phyloP scores from a whole-genome alignment of 2,329 filamentous ascomycete genomes.

The Trichoderma sp. region DNA sequence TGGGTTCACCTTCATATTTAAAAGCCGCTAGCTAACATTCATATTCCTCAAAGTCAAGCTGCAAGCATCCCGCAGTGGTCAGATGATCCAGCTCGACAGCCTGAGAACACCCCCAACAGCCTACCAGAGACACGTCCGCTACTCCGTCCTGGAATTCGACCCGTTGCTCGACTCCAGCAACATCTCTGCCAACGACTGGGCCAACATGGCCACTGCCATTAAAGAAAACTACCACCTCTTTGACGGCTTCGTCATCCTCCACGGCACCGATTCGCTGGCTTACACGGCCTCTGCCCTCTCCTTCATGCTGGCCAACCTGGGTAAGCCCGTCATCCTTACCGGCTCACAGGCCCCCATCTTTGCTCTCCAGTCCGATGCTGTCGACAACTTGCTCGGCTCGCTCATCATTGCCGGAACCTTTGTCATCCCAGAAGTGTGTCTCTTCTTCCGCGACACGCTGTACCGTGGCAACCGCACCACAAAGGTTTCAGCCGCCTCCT shows the following conservation, averaged over 20 bases:
- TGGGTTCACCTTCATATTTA: not conserved
- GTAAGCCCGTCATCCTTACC: slow-evolving; percentile 87
- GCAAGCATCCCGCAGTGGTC: slow-evolving; percentile 50
- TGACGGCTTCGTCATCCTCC: slow-evolving; percentile 86
- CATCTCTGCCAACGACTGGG: slow-evolving; percentile 83
- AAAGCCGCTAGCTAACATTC: not conserved
- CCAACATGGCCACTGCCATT: slow-evolving; percentile 76
- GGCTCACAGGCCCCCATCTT: slow-evolving; percentile 84
- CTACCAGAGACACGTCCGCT: slow-evolving; percentile 78
- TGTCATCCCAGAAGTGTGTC: slow-evolving; percentile 86
- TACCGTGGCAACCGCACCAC: slow-evolving; percentile 86
- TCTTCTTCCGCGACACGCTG: slow-evolving; percentile 90
- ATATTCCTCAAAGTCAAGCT: slow-evolving; percentile 41
- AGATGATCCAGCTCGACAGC: slow-evolving; percentile 57
- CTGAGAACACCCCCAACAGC: slow-evolving; percentile 77
- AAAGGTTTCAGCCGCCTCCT: slow-evolving; percentile 83
- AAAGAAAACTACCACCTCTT: slow-evolving; percentile 83
- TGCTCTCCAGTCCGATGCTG: slow-evolving; percentile 84
- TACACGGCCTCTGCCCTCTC: slow-evolving; percentile 89
- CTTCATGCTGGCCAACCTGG: slow-evolving; percentile 89
- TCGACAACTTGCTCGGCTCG: slow-evolving; percentile 84
- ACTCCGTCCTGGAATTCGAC: slow-evolving; percentile 79
- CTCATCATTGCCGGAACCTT: slow-evolving; percentile 90
- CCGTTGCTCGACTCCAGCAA: slow-evolving; percentile 86
- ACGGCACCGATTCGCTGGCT: slow-evolving; percentile 85